phyloP scores from a whole-genome alignment of 257 asterid genomes.

The Knoxia roxburghii region DNA sequence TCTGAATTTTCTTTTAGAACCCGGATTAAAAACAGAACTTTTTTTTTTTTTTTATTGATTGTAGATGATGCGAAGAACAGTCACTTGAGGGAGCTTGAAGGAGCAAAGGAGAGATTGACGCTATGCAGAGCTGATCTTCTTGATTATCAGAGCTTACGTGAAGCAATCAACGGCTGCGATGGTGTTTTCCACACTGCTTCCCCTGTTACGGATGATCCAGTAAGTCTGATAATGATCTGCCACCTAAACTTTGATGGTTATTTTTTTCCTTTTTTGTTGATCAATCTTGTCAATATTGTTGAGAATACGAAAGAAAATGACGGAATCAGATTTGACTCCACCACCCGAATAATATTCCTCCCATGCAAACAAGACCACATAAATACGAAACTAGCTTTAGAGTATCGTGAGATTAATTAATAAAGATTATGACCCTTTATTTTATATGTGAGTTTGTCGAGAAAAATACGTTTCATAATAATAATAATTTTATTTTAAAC shows the following conservation, averaged over 20 bases:
- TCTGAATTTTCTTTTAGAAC: too few species aligned
- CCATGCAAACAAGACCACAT: too few species aligned
- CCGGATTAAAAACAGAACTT: too few species aligned
- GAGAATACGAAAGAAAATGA: slow-evolving; percentile 2
- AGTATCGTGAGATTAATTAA: too few species aligned
- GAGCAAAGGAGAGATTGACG: slow-evolving; percentile 76
- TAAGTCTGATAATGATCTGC: slow-evolving; percentile 21
- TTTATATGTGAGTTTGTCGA: too few species aligned
- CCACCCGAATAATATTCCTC: too few species aligned
- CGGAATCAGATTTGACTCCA: not conserved
- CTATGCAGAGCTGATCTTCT: slow-evolving; percentile 73
- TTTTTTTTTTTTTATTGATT: not conserved
- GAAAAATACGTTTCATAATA: too few species aligned
- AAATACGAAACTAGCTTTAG: too few species aligned
- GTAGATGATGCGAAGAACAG: slow-evolving; percentile 73
- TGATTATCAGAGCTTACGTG: slow-evolving; percentile 61
- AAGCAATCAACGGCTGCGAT: slow-evolving; percentile 82
- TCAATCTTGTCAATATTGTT: slow-evolving; percentile 7
- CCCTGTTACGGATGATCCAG: slow-evolving; percentile 90
- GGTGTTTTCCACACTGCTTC: slow-evolving; percentile 99
- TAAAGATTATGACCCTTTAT: too few species aligned
- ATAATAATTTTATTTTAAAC: too few species aligned
- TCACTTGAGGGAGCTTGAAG: slow-evolving; percentile 76
- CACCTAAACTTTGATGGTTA: too few species aligned
- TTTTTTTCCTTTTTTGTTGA: too few species aligned